Conservation (phyloP, 306 rosid species). For the Dalbergia oliveri region DNA sequence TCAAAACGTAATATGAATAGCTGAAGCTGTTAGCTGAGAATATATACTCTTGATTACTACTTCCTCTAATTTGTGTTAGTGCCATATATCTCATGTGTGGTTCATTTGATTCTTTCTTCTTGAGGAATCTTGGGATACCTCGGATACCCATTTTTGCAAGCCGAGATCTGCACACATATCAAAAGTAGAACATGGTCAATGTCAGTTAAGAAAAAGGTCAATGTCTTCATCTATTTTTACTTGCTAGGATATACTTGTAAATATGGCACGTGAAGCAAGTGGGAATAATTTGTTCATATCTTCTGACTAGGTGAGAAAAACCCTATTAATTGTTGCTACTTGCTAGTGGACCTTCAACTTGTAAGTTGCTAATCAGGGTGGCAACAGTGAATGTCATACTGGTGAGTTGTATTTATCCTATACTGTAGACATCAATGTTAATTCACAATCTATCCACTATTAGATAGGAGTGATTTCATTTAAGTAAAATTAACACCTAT, state of each 20-base stretch:
- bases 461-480: too few relatives aligned
- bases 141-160: slow-evolving; percentile 82
- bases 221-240: slow-evolving; percentile 8
- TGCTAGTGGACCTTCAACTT: slow-evolving; percentile 43
- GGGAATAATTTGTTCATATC: slow-evolving; percentile 17
- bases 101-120: slow-evolving; percentile 71
- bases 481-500: too few relatives aligned
- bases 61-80: slow-evolving; percentile 22
- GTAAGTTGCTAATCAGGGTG: slow-evolving; percentile 25
- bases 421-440: too few relatives aligned
- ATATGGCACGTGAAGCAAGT: slow-evolving; percentile 17
- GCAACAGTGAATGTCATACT: slow-evolving; percentile 25
- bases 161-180: slow-evolving; percentile 76
- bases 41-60: slow-evolving; percentile 25
- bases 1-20: slow-evolving; percentile 24
- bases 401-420: too few relatives aligned
- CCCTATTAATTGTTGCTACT: slow-evolving; percentile 18
- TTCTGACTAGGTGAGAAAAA: slow-evolving; percentile 36
- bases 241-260: slow-evolving; percentile 10
- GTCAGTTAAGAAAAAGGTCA: slow-evolving; percentile 1
- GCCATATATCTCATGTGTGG: background rate
- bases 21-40: slow-evolving; percentile 47
- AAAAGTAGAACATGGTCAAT: slow-evolving; percentile 39
- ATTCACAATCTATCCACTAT: too few relatives aligned
- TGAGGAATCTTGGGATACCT: slow-evolving; percentile 77